phyloP scores from a whole-genome alignment of 352 stramenopile species.

The Phytophthora podocarpi region DNA sequence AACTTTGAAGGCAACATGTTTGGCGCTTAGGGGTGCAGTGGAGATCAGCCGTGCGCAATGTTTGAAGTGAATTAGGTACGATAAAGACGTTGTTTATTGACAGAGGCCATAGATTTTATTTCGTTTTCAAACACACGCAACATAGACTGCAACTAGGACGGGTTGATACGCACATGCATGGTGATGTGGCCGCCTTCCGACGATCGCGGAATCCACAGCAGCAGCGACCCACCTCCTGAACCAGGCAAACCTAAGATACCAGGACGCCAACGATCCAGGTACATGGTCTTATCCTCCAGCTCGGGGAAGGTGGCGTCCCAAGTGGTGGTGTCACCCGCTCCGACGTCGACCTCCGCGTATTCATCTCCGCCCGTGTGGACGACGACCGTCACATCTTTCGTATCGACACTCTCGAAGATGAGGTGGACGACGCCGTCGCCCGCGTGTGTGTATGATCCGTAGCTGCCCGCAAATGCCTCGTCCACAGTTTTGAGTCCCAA shows the following conservation, averaged over 20 bases:
- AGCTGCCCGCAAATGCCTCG: constrained; percentile 46
- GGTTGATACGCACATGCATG: constrained; percentile 53
- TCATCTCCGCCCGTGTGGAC: constrained; percentile 30
- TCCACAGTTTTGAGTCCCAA: constrained; percentile 30
- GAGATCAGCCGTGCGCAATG: constrained; percentile 3
- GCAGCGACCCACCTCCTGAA: constrained; percentile 26
- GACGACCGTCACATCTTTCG: constrained; percentile 36
- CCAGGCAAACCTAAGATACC: constrained; percentile 25
- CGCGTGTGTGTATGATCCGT: constrained; percentile 30
- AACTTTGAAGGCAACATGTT: constrained; percentile 7
- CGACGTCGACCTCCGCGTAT: constrained; percentile 26
- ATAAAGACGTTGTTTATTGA: too few species aligned
- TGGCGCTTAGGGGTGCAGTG: background rate
- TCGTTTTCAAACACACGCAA: constrained; percentile 7
- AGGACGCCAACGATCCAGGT: constrained; percentile 47
- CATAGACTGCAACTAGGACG: constrained; percentile 13
- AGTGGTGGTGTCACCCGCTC: constrained; percentile 18
- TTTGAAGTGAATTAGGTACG: too few species aligned
- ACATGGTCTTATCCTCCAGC: constrained; percentile 44
- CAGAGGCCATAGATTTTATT: background rate
- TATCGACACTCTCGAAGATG: constrained; percentile 41
- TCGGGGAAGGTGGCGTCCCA: constrained; percentile 36
- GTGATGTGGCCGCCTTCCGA: constrained; percentile 43
- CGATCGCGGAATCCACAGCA: constrained; percentile 37
- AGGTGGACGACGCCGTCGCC: constrained; percentile 34